Conservation (phyloP, 345 rosid genomes). For the Pelargonium nanum region DNA sequence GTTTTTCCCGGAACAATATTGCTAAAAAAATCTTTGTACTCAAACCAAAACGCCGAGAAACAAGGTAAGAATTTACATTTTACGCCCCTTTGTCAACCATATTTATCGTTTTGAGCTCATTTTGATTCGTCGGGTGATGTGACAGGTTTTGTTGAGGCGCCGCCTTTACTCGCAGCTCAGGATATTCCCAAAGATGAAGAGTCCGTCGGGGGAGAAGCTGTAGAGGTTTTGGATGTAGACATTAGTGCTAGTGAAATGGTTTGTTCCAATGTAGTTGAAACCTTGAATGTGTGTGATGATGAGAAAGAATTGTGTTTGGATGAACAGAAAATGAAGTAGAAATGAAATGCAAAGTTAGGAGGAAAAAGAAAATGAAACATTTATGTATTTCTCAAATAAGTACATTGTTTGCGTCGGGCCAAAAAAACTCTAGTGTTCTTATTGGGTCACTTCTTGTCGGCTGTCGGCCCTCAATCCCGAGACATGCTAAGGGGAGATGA, state of each 20-base stretch:
- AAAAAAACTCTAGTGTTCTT: too few species aligned
- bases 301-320: neutral
- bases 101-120: neutral
- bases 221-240: neutral
- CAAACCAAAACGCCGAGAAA: constrained; percentile 17
- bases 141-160: neutral
- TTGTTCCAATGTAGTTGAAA: too few species aligned
- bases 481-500: too few species aligned
- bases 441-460: too few species aligned
- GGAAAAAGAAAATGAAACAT: too few species aligned
- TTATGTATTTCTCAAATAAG: too few species aligned
- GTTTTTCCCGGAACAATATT: constrained; percentile 74
- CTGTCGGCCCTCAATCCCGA: too few species aligned
- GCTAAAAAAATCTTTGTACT: constrained; percentile 48
- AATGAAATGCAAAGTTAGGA: too few species aligned
- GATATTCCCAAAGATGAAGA: neutral
- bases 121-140: neutral
- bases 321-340: neutral
- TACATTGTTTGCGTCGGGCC: too few species aligned
- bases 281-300: too few species aligned
- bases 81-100: neutral
- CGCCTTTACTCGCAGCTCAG: neutral
- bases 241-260: too few species aligned
- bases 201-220: neutral
- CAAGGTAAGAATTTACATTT: constrained; percentile 22